Evolutionary conservation across 768 basidiomycete genomes (phyloP).

Genomic region (Tulasnella sp.): DNA sequence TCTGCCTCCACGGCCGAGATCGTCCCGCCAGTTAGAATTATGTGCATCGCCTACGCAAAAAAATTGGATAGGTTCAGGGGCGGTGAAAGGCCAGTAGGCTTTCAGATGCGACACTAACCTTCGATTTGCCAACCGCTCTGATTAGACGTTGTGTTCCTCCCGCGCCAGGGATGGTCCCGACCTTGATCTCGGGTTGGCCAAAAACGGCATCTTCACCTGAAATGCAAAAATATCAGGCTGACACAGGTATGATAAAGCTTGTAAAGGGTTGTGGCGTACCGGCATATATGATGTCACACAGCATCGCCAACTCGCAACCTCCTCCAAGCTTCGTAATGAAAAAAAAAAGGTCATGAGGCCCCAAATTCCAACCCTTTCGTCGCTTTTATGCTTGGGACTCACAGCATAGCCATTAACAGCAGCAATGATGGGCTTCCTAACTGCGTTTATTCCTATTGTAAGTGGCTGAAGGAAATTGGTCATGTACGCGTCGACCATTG

Average conservation of each 20-base stretch:
- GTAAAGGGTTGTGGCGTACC: too few relatives aligned
- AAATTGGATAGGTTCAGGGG: too few relatives aligned
- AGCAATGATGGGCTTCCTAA: conserved; percentile 90
- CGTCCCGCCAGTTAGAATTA: conserved; percentile 78
- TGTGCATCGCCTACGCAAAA: conserved; percentile 90
- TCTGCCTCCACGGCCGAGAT: conserved; percentile 75
- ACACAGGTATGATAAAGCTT: too few relatives aligned
- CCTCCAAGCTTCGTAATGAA: conserved; percentile 65
- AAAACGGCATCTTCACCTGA: conserved; percentile 56
- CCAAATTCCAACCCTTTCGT: background rate
- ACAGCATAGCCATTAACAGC: conserved; percentile 92
- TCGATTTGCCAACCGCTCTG: conserved; percentile 69
- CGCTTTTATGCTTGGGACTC: conserved; percentile 15
- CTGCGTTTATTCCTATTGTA: conserved; percentile 53
- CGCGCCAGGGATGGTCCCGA: conserved; percentile 89
- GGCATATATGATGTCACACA: conserved; percentile 33
- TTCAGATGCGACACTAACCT: too few relatives aligned
- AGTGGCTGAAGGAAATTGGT: conserved; percentile 67
- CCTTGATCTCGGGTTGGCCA: conserved; percentile 92
- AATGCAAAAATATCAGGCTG: too few relatives aligned
- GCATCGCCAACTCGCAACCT: conserved; percentile 91
- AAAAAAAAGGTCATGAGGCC: background rate
- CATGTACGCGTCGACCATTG: conserved; percentile 80
- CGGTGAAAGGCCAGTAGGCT: too few relatives aligned
- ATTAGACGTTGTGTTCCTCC: conserved; percentile 90